phyloP scores from a whole-genome alignment of 495 filamentous ascomycete species.

The Xylaria castorea region DNA sequence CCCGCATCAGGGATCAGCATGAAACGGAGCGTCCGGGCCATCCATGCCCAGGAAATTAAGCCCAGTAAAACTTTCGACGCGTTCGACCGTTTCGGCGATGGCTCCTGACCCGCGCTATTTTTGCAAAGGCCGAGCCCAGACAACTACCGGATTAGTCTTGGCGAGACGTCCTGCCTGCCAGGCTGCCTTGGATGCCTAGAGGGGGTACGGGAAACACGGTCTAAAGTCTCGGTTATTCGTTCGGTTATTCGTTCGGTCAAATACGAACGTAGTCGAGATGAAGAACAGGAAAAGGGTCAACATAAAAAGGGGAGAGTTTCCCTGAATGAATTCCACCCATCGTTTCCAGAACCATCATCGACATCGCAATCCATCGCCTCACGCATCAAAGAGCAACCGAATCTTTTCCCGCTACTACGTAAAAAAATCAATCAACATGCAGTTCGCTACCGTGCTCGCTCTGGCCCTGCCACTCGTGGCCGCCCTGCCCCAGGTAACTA shows the following conservation, averaged over 20 bases:
- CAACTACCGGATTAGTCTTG: constrained; percentile 21
- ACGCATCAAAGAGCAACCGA: neutral
- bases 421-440: constrained; percentile 20
- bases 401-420: neutral
- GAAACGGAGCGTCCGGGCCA: constrained; percentile 1
- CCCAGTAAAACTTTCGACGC: neutral
- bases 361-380: neutral
- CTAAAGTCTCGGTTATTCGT: neutral
- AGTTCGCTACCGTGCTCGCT: constrained; percentile 22
- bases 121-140: neutral
- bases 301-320: constrained; percentile 1
- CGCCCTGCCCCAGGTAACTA: constrained; percentile 12
- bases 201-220: neutral
- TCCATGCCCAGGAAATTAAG: constrained; percentile 15
- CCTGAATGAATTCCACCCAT: constrained; percentile 1
- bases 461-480: constrained; percentile 17
- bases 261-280: constrained; percentile 4
- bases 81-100: constrained; percentile 3
- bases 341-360: neutral
- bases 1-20: constrained; percentile 7
- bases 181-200: constrained; percentile 11
- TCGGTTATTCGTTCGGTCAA: neutral
- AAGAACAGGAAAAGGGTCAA: neutral
- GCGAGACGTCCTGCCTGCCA: constrained; percentile 7
- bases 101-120: neutral